Percentiles rank a stretch among this genome's conserved stretches.
phyloP scores from a whole-genome alignment of 2,329 filamentous ascomycete genomes.

The Neoarthrinium moseri region DNA sequence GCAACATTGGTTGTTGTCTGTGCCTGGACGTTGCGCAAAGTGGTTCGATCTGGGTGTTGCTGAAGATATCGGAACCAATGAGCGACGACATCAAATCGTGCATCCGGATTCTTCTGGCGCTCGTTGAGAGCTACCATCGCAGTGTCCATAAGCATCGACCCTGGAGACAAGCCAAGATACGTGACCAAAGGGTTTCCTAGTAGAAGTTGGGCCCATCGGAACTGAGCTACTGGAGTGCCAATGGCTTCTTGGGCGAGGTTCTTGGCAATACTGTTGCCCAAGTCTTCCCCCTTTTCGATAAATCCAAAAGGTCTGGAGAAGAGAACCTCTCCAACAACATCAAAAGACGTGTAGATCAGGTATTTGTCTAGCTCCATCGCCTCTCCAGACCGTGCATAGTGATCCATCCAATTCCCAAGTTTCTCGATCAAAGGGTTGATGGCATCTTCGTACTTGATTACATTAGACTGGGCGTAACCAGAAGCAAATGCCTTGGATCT shows the following conservation, averaged over 20 bases:
- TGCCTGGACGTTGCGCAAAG: constrained; percentile 1
- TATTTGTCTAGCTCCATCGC: constrained; percentile 12
- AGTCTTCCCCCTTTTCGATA: constrained; percentile 25
- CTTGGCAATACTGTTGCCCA: constrained; percentile 29
- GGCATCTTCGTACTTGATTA: constrained; percentile 13
- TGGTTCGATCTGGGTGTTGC: constrained; percentile 7
- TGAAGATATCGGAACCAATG: constrained; percentile 1
- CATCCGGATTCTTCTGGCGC: constrained; percentile 1
- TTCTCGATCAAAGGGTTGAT: constrained; percentile 6
- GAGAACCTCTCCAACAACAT: constrained; percentile 26
- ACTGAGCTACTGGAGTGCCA: neutral
- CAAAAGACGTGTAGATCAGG: constrained; percentile 20
- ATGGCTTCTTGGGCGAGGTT: constrained; percentile 3
- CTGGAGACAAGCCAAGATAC: constrained; percentile 14
- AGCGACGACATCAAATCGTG: constrained; percentile 3
- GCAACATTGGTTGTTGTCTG: constrained; percentile 1
- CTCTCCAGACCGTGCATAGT: neutral
- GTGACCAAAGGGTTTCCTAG: constrained; percentile 18
- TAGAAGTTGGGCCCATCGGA: constrained; percentile 8
- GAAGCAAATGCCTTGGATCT: constrained; percentile 24
- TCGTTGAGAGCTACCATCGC: constrained; percentile 9
- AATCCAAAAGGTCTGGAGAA: constrained; percentile 31
- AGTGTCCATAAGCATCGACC: constrained; percentile 11
- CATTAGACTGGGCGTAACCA: constrained; percentile 26
- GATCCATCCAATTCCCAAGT: constrained; percentile 8